A percentile compares a stretch with the other conserved stretches of the same genome.
phyloP scores from a whole-genome alignment of 2,329 filamentous ascomycete genomes.

The Rhinocladiella mackenziei region DNA sequence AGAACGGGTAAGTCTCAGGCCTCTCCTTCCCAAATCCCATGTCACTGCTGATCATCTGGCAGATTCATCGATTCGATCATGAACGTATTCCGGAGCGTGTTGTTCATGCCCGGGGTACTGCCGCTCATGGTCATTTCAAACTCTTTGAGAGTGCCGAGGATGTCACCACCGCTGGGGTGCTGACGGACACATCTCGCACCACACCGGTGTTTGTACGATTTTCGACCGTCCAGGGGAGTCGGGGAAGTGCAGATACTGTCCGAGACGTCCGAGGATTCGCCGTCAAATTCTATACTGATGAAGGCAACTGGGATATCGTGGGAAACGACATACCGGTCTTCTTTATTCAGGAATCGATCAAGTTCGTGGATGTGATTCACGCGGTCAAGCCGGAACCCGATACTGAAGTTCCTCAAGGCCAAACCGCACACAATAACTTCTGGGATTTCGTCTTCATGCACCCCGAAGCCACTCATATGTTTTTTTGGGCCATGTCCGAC shows the following conservation, averaged over 20 bases:
- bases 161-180: constrained; percentile 59
- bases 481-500: constrained; percentile 74
- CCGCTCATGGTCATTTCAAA: constrained; percentile 64
- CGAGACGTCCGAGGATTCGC: constrained; percentile 80
- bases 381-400: constrained; percentile 66
- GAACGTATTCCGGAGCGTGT: constrained; percentile 66
- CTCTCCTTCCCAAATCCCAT: neutral
- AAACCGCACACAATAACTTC: constrained; percentile 69
- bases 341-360: constrained; percentile 71
- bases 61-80: constrained; percentile 66
- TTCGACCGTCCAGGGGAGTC: constrained; percentile 71
- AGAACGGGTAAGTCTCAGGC: constrained; percentile 58
- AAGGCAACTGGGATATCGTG: constrained; percentile 72
- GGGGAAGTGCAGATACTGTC: constrained; percentile 74
- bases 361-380: constrained; percentile 44
- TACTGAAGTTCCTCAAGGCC: constrained; percentile 66
- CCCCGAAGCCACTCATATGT: constrained; percentile 72
- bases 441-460: constrained; percentile 71
- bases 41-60: neutral
- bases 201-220: constrained; percentile 70
- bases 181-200: constrained; percentile 64
- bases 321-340: constrained; percentile 73
- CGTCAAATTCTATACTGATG: constrained; percentile 70
- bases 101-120: constrained; percentile 62
- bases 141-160: constrained; percentile 61